Conservation (phyloP, 371 early-diverging fungal species). For the Mortierella sp. region DNA sequence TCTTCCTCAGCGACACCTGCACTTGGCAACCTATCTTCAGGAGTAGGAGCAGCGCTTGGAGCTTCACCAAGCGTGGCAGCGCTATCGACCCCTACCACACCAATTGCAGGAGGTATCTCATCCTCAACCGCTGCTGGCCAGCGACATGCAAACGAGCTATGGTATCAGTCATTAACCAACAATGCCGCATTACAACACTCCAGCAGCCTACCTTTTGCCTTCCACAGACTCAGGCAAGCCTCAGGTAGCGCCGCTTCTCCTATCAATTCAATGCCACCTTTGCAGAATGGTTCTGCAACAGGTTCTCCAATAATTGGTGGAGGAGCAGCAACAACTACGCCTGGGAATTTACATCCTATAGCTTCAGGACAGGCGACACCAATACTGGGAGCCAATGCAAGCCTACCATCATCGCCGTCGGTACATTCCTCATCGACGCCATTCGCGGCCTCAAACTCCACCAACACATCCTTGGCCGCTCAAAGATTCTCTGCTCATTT, state of each 20-base stretch:
- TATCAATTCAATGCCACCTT: conserved; percentile 16
- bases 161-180: conserved; percentile 39
- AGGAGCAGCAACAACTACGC: not conserved
- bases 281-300: conserved; percentile 21
- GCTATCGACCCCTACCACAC: not conserved
- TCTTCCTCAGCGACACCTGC: conserved; percentile 2
- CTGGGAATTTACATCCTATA: conserved; percentile 7
- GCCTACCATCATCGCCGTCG: conserved; percentile 13
- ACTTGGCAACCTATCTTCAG: not conserved
- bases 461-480: conserved; percentile 30
- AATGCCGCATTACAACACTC: conserved; percentile 15
- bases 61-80: not conserved
- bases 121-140: conserved; percentile 35
- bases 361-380: not conserved
- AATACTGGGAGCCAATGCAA: not conserved
- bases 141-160: conserved; percentile 47
- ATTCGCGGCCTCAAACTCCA: conserved; percentile 1
- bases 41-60: not conserved
- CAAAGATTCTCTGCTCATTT: conserved; percentile 51
- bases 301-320: conserved; percentile 31
- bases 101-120: not conserved
- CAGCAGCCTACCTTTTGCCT: conserved; percentile 39
- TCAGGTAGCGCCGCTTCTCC: conserved; percentile 21
- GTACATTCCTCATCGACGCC: conserved; percentile 10
- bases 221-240: conserved; percentile 31